Percentiles rank a stretch among this genome's conserved stretches.
Evolutionary conservation across 345 rosid genomes (phyloP).

Genomic region (Salix udensis): DNA sequence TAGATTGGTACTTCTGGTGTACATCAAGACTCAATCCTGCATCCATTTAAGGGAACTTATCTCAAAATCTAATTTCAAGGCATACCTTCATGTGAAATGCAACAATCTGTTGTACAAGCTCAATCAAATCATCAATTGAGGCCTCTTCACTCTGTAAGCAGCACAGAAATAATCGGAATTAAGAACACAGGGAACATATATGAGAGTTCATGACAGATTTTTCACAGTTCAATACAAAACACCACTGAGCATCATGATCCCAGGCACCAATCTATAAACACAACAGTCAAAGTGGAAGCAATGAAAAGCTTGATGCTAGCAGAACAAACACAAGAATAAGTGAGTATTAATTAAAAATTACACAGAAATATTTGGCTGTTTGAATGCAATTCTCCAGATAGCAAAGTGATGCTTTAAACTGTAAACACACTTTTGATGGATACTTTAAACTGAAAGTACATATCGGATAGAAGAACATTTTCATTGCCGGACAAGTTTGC

Average conservation of each 20-base stretch:
- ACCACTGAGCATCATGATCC: neutral
- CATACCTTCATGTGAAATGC: conserved; percentile 93
- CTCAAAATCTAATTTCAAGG: neutral
- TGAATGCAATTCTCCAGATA: neutral
- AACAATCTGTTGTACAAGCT: conserved; percentile 77
- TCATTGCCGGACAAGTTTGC: neutral
- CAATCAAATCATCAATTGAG: conserved; percentile 64
- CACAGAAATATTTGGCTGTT: neutral
- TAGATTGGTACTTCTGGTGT: neutral
- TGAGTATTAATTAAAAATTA: neutral
- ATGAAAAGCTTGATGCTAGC: neutral
- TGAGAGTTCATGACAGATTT: neutral
- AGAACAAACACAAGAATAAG: neutral
- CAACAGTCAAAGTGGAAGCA: neutral
- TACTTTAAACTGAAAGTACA: neutral
- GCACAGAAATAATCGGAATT: conserved; percentile 12
- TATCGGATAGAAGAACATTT: neutral
- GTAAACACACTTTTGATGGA: neutral
- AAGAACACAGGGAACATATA: neutral
- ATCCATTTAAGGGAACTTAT: neutral
- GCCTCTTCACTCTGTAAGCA: conserved; percentile 59
- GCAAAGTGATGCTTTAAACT: neutral
- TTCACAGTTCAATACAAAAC: neutral
- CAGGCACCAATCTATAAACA: neutral
- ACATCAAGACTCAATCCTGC: neutral